Evolutionary conservation across 305 asterid genomes (phyloP).

Genomic region (Ilex paraguariensis): DNA sequence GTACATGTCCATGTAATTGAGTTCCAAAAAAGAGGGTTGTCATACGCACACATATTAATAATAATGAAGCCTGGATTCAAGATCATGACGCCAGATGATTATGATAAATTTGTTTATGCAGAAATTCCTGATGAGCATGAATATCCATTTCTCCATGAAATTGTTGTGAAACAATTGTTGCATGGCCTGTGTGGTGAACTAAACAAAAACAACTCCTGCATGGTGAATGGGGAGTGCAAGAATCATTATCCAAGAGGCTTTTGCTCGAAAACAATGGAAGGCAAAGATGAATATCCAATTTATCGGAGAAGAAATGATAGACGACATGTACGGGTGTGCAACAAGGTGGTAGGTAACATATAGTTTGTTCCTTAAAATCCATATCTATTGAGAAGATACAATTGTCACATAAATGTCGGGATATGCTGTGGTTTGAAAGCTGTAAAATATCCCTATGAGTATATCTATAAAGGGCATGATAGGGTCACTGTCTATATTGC

Average conservation of each 20-base stretch:
- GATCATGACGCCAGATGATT: not conserved
- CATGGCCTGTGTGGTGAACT: conserved; percentile 2
- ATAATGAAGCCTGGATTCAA: too few relatives aligned
- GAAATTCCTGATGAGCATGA: not conserved
- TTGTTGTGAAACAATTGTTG: conserved; percentile 3
- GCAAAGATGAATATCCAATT: not conserved
- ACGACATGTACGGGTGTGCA: not conserved
- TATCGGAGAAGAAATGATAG: not conserved
- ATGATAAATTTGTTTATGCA: not conserved
- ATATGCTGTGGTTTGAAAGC: not conserved
- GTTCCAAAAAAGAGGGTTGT: too few relatives aligned
- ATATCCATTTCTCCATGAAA: not conserved
- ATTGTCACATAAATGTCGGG: not conserved
- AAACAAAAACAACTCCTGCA: not conserved
- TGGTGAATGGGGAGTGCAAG: not conserved
- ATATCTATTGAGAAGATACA: not conserved
- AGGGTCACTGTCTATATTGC: not conserved
- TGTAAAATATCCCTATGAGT: not conserved
- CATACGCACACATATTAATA: too few relatives aligned
- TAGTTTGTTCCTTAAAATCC: not conserved
- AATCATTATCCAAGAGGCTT: too few relatives aligned
- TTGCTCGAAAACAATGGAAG: not conserved
- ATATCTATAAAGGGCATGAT: not conserved
- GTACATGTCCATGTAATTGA: too few relatives aligned
- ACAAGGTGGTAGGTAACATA: not conserved